These are phyloP conservation scores for Paecilomyces fulvus DNA, from an alignment of 2,329 filamentous ascomycete species.

Conservation along the genomic window DNA sequence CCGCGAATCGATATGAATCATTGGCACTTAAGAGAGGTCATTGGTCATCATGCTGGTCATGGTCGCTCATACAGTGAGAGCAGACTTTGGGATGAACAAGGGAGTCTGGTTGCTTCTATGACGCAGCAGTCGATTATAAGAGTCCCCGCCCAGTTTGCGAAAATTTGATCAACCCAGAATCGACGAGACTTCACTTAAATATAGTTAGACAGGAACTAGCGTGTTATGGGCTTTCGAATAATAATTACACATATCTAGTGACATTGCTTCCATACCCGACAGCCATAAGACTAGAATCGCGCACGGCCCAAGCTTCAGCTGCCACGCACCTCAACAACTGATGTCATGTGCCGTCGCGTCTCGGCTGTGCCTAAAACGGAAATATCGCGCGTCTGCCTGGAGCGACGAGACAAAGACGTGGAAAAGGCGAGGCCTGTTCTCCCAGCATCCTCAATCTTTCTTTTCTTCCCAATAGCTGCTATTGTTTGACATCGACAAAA, in stretches of 20 bases:
- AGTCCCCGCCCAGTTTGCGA: neutral
- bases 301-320: conserved; percentile 3
- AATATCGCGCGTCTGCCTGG: conserved; percentile 38
- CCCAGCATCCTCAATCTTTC: neutral
- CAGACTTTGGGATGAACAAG: conserved; percentile 37
- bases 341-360: conserved; percentile 35
- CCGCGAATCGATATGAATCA: conserved; percentile 29
- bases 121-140: conserved; percentile 36
- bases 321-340: conserved; percentile 11
- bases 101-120: conserved; percentile 39
- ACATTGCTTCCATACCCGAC: too few relatives aligned
- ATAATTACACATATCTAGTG: too few relatives aligned
- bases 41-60: conserved; percentile 27
- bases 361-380: conserved; percentile 21
- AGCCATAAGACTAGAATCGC: neutral
- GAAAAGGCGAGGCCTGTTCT: neutral
- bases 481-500: conserved; percentile 36
- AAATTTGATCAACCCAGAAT: neutral
- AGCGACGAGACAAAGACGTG: neutral
- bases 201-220: neutral
- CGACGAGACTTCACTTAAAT: too few relatives aligned
- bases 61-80: conserved; percentile 40
- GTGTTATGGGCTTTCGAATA: neutral
- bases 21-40: conserved; percentile 40
- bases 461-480: neutral